Evolutionary conservation across 495 filamentous ascomycete species (phyloP), one percentile per base, ranked within the genome.

Genomic region (Aspergillus bertholletiae): DNA sequence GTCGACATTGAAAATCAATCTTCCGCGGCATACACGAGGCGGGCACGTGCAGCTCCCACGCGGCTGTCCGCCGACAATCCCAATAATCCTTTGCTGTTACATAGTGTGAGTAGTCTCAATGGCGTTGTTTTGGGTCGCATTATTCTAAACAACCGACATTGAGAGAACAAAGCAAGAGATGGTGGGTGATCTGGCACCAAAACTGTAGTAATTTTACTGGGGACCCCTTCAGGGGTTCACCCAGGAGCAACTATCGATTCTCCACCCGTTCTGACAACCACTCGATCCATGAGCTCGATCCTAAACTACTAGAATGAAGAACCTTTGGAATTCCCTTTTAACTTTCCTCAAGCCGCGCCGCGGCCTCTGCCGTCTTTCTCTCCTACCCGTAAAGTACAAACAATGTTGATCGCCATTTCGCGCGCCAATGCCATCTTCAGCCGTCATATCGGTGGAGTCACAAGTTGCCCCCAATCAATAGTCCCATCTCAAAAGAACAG

Each of bases 211-310:
- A n/a, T n/a, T n/a, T n/a, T n/a, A n/a, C n/a, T n/a, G n/a, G n/a
- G n/a, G 12, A n/a, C 23, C 37, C 26, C 39, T 21, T 53, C 26
- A 40, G 34, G 50, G 50, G 50, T 39, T 20, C 30, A 24, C 20
- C 11, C 22, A 7, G 17, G n/a, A 40, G 39, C 11, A 8, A 34
- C 28, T 28, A 39, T 27, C n/a, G 4, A 21, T 56, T 55, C 53
- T 56, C 53, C 58, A 60, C 53, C 43, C 24, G 49, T 60, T 60
- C 53, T 52, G 46, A n/a, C 56, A 53, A 35, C 22, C 37, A 52
- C 55, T 53, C 41, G 50, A 58, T 54, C 50, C 41, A 52, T 54
- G 26, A 8, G 24, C 30, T 27, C 49, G 51, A 58, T 54, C 56
- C 44, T 32, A 37, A 47, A 49, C 40, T 18, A 48, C 26, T 43